Percentiles rank a stretch among this genome's conserved stretches.
These are phyloP conservation scores for Cystobasidium pallidum DNA, from an alignment of 1,284 basidiomycete genomes.

Conservation along the genomic window DNA sequence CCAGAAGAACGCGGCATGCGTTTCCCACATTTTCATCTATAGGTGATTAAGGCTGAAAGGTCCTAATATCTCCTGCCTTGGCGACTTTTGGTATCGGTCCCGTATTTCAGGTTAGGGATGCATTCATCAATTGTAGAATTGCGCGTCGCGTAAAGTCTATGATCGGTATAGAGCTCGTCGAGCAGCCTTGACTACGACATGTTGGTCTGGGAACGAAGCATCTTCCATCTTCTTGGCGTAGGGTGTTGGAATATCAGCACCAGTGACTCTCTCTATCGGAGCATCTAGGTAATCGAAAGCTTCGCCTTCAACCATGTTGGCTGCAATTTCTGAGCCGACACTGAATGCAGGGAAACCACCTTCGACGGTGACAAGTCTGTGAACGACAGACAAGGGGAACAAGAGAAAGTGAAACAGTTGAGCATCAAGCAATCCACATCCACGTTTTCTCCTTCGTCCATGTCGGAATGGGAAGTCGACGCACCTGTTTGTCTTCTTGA, in stretches of 20 bases:
- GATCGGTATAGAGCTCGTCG: constrained; percentile 76
- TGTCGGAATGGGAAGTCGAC: constrained; percentile 39
- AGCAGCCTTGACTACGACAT: constrained; percentile 83
- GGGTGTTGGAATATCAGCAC: constrained; percentile 93
- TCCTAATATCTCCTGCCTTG: too few relatives aligned
- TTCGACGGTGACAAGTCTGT: constrained; percentile 86
- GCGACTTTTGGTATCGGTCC: background rate
- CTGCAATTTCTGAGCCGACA: constrained; percentile 88
- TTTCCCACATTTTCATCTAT: constrained; percentile 3
- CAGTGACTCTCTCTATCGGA: constrained; percentile 94
- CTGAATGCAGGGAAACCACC: constrained; percentile 98
- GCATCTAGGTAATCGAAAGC: constrained; percentile 92
- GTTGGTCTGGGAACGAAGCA: constrained; percentile 87
- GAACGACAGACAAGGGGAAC: too few relatives aligned
- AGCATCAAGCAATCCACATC: too few relatives aligned
- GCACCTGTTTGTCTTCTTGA: constrained; percentile 97
- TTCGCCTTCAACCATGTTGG: constrained; percentile 74
- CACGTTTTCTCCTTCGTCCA: too few relatives aligned
- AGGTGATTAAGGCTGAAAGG: background rate
- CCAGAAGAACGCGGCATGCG: too few relatives aligned
- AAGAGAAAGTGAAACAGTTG: too few relatives aligned
- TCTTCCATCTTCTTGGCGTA: constrained; percentile 86
- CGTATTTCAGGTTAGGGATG: too few relatives aligned
- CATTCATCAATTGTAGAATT: too few relatives aligned
- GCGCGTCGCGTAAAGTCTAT: constrained; percentile 24